Percentiles rank a stretch among this genome's conserved stretches.
phyloP scores from a whole-genome alignment of 257 asterid species.

The Coffea eugenioides region DNA sequence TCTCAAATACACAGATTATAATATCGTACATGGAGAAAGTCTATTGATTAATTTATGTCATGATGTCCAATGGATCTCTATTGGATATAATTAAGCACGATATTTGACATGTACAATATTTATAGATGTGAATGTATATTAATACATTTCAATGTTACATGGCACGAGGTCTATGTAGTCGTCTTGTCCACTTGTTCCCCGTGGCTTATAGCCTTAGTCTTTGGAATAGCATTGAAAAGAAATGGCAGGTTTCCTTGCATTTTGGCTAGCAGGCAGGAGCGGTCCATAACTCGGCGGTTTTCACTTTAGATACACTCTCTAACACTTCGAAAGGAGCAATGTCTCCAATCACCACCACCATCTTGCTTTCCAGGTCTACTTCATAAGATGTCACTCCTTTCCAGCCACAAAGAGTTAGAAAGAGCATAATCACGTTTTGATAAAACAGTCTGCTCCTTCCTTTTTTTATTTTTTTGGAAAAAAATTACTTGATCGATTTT shows the following conservation, averaged over 20 bases:
- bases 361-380: slow-evolving; percentile 77
- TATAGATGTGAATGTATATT: neutral
- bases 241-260: neutral
- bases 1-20: too few relatives aligned
- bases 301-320: slow-evolving; percentile 84
- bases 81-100: neutral
- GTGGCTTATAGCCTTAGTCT: neutral
- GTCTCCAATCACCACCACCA: slow-evolving; percentile 83
- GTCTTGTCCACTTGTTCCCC: slow-evolving; percentile 4
- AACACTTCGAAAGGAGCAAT: slow-evolving; percentile 69
- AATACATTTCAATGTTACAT: neutral
- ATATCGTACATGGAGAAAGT: too few relatives aligned
- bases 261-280: slow-evolving; percentile 12
- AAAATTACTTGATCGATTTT: too few relatives aligned
- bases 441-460: neutral
- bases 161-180: neutral
- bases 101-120: neutral
- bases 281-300: slow-evolving; percentile 64
- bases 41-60: too few relatives aligned
- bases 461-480: too few relatives aligned
- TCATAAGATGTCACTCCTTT: slow-evolving; percentile 69
- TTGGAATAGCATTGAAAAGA: neutral
- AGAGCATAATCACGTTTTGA: neutral
- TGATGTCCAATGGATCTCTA: too few relatives aligned
- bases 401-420: neutral